These are phyloP conservation scores for Pseudocercospora eumusae DNA, from an alignment of 2,329 filamentous ascomycete genomes.

Conservation along the genomic window DNA sequence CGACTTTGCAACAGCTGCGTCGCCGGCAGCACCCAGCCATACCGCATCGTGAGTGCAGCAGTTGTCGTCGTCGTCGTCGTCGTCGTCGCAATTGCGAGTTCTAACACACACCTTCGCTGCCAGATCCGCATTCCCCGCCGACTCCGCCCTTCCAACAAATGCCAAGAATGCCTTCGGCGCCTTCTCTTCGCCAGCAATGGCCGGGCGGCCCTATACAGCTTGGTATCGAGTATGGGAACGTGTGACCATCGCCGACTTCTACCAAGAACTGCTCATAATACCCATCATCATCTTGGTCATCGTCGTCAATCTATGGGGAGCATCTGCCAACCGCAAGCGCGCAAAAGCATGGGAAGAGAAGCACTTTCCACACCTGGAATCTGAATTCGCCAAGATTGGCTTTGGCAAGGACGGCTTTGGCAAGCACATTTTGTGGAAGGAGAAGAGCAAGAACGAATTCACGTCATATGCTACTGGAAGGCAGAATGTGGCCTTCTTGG, in stretches of 20 bases:
- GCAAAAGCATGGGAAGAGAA: constrained; percentile 78
- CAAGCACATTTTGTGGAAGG: constrained; percentile 64
- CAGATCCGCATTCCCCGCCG: constrained; percentile 49
- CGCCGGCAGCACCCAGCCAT: constrained; percentile 59
- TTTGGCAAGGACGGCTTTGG: constrained; percentile 72
- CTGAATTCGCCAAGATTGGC: constrained; percentile 86
- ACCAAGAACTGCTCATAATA: constrained; percentile 80
- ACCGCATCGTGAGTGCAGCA: constrained; percentile 42
- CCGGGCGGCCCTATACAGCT: constrained; percentile 73
- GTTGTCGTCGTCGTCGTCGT: no score
- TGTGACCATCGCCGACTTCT: constrained; percentile 79
- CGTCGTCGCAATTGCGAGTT: no score
- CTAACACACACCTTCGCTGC: not conserved
- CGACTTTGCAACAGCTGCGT: constrained; percentile 81
- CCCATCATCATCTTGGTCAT: constrained; percentile 73
- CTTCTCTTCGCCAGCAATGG: constrained; percentile 40
- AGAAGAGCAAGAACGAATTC: constrained; percentile 86
- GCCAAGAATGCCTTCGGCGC: constrained; percentile 43
- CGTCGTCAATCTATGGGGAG: constrained; percentile 77
- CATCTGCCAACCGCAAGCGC: constrained; percentile 74
- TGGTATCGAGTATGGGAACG: constrained; percentile 98
- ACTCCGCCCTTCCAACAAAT: constrained; percentile 39
- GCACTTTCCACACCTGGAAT: constrained; percentile 69
- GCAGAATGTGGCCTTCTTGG: constrained; percentile 88
- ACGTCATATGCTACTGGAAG: constrained; percentile 85